These are phyloP conservation scores for Xylaria sp. DNA, from an alignment of 2,329 filamentous ascomycete genomes.

Conservation along the genomic window DNA sequence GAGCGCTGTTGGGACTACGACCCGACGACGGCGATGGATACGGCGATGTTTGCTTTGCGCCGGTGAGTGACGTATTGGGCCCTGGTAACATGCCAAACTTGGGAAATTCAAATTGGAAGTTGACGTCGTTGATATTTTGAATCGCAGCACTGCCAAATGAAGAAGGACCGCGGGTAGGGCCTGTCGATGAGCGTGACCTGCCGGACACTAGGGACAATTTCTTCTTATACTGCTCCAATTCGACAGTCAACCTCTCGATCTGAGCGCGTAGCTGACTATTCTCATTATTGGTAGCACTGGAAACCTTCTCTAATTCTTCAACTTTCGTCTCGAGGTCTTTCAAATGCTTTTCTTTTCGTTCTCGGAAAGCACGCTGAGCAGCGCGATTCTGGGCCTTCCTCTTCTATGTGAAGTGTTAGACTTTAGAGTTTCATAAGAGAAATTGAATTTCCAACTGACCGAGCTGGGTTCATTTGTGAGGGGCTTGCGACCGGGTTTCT, in stretches of 20 bases:
- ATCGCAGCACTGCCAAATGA: slow-evolving; percentile 61
- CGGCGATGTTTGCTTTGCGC: slow-evolving; percentile 38
- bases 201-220: slow-evolving; percentile 71
- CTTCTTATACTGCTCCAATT: slow-evolving; percentile 92
- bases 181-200: slow-evolving; percentile 45
- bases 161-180: slow-evolving; percentile 54
- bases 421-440: slow-evolving; percentile 32
- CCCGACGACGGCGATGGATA: slow-evolving; percentile 46
- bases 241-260: slow-evolving; percentile 85
- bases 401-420: slow-evolving; percentile 68
- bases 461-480: slow-evolving; percentile 95
- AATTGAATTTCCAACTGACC: slow-evolving; percentile 68
- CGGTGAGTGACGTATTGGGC: slow-evolving; percentile 45
- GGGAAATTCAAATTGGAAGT: slow-evolving; percentile 96
- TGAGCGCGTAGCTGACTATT: slow-evolving; percentile 87
- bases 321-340: slow-evolving; percentile 86
- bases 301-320: slow-evolving; percentile 81
- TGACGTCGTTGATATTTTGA: slow-evolving; percentile 75
- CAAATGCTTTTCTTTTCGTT: slow-evolving; percentile 92
- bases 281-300: slow-evolving; percentile 84
- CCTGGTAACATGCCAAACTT: slow-evolving; percentile 83
- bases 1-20: slow-evolving; percentile 48
- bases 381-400: slow-evolving; percentile 96
- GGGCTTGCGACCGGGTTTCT: slow-evolving; percentile 97
- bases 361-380: slow-evolving; percentile 91